Percentiles rank a stretch among this genome's conserved stretches.
Evolutionary conservation across 139 green algal genomes (phyloP).

Genomic region (Micromonas commoda): DNA sequence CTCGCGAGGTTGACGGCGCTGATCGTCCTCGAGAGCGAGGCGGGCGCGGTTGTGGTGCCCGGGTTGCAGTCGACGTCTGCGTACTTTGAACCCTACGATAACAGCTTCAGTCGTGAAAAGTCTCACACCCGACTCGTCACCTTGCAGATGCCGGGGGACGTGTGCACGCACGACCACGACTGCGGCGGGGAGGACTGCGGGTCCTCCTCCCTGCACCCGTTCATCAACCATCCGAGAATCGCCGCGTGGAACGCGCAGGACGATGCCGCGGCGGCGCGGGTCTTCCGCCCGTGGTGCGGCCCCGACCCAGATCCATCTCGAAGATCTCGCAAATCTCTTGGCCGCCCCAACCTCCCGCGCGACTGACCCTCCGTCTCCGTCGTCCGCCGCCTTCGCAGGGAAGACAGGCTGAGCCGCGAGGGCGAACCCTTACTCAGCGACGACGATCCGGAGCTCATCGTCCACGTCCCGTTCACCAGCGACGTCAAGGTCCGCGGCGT

Average conservation of each 20-base stretch:
- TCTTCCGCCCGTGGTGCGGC: conserved; percentile 7
- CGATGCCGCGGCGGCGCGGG: neutral
- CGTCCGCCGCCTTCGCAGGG: neutral
- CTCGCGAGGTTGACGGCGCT: no score
- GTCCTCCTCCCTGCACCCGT: conserved; percentile 26
- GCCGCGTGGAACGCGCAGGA: neutral
- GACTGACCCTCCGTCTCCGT: neutral
- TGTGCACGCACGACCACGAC: conserved; percentile 42
- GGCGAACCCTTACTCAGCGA: conserved; percentile 22
- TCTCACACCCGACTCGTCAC: neutral
- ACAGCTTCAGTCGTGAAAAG: no score
- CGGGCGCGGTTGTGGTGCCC: no score
- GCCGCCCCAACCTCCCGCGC: neutral
- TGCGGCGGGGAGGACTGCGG: conserved; percentile 35
- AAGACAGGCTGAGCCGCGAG: neutral
- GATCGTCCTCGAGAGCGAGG: no score
- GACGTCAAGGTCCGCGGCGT: conserved; percentile 38
- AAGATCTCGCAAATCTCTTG: no score
- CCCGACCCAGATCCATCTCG: neutral
- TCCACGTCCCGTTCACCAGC: conserved; percentile 37
- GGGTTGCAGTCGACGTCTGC: no score
- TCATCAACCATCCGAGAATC: conserved; percentile 28
- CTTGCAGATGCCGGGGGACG: no score
- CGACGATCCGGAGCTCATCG: conserved; percentile 41
- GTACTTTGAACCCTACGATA: no score